Conservation (phyloP, 768 basidiomycete genomes). For the Dendrothele bispora region DNA sequence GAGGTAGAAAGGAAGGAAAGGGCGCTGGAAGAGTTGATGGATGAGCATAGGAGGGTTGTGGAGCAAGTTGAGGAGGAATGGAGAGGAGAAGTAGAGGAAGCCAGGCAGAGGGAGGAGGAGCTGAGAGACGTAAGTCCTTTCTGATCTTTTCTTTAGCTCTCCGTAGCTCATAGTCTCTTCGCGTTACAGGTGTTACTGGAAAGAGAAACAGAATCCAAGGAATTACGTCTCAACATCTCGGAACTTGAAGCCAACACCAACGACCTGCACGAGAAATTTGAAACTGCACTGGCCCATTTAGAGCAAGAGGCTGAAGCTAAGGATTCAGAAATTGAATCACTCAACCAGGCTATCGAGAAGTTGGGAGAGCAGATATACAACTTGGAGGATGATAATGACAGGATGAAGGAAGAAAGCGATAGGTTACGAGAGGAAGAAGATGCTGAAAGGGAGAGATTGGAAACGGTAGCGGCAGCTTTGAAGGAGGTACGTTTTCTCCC, state of each 20-base stretch:
- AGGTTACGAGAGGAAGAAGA: conserved; percentile 69
- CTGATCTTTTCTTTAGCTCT: neutral
- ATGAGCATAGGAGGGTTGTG: conserved; percentile 72
- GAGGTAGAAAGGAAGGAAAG: conserved; percentile 77
- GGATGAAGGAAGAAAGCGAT: conserved; percentile 69
- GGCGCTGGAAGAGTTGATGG: conserved; percentile 78
- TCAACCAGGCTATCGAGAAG: conserved; percentile 77
- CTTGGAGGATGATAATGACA: conserved; percentile 86
- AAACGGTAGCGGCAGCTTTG: conserved; percentile 66
- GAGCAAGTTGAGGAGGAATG: conserved; percentile 80
- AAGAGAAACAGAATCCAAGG: conserved; percentile 76
- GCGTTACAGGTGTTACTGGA: conserved; percentile 64
- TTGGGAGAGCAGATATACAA: conserved; percentile 80
- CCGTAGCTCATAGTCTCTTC: conserved; percentile 10
- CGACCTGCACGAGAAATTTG: conserved; percentile 73
- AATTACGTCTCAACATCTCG: conserved; percentile 68
- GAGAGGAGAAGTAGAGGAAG: conserved; percentile 86
- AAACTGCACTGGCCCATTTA: conserved; percentile 71
- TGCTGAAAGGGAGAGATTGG: conserved; percentile 67
- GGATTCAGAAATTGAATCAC: conserved; percentile 71
- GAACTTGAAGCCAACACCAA: conserved; percentile 74
- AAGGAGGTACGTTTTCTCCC: conserved; percentile 65
- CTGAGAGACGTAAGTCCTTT: conserved; percentile 59
- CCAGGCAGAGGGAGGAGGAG: conserved; percentile 76
- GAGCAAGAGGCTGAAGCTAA: conserved; percentile 79